Evolutionary conservation across 345 rosid genomes (phyloP).

Genomic region (Lagerstroemia speciosa): DNA sequence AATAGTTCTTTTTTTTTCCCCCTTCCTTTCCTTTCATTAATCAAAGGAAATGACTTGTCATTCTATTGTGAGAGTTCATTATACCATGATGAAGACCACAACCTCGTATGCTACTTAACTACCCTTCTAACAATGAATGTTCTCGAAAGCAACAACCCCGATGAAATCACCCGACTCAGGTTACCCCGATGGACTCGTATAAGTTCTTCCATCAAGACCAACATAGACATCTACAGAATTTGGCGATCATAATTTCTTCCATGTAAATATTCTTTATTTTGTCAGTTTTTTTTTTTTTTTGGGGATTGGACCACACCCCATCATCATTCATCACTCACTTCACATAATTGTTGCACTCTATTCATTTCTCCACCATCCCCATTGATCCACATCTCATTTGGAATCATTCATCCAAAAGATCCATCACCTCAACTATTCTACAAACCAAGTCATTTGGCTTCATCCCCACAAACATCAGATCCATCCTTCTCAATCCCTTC

Average conservation of each 20-base stretch:
- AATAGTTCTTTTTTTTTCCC: too few species aligned
- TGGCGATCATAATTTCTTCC: too few species aligned
- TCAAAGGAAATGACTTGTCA: background rate
- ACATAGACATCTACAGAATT: too few species aligned
- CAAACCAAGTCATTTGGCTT: background rate
- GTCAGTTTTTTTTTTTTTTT: background rate
- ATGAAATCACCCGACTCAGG: background rate
- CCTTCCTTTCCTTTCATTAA: slow-evolving; percentile 1
- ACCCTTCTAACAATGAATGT: too few species aligned
- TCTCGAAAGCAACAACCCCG: background rate
- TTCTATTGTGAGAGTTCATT: background rate
- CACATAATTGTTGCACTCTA: slow-evolving; percentile 18
- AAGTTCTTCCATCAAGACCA: too few species aligned
- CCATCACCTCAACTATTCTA: background rate
- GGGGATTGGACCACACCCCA: slow-evolving; percentile 2
- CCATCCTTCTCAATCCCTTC: too few species aligned
- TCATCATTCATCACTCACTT: slow-evolving; percentile 12
- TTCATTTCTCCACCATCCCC: slow-evolving; percentile 16
- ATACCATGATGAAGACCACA: background rate
- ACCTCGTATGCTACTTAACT: too few species aligned
- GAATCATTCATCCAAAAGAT: slow-evolving; percentile 11
- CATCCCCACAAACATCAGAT: background rate
- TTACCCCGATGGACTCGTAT: too few species aligned
- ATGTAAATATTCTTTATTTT: background rate
- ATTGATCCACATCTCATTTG: slow-evolving; percentile 8